phyloP scores from a whole-genome alignment of 2,329 filamentous ascomycete species.

The Onygenales sp. region DNA sequence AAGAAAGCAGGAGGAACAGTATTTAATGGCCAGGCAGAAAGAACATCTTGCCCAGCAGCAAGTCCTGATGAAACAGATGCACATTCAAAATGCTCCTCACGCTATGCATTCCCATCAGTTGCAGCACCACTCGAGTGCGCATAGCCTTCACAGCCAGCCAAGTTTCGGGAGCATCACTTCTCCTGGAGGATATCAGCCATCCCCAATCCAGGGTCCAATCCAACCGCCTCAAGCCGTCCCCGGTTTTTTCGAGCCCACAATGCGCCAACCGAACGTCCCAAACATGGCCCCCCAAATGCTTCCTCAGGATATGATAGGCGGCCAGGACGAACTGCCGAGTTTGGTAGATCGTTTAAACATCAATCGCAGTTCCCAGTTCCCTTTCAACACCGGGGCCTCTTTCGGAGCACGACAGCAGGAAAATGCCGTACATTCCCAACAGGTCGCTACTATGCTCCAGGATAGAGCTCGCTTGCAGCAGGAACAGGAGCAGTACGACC shows the following conservation, averaged over 20 bases:
- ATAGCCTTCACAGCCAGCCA: constrained; percentile 92
- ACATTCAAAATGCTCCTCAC: constrained; percentile 47
- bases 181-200: constrained; percentile 60
- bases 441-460: constrained; percentile 51
- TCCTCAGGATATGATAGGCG: constrained; percentile 36
- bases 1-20: constrained; percentile 96
- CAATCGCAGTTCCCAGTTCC: constrained; percentile 39
- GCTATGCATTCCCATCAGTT: constrained; percentile 48
- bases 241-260: constrained; percentile 59
- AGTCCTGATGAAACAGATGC: constrained; percentile 63
- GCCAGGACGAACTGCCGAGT: constrained; percentile 62
- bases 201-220: constrained; percentile 50
- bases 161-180: constrained; percentile 92
- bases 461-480: constrained; percentile 52
- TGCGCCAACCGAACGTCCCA: constrained; percentile 35
- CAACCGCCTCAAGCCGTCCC: constrained; percentile 47
- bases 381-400: constrained; percentile 38
- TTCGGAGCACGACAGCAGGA: constrained; percentile 33
- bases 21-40: constrained; percentile 89
- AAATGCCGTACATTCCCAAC: constrained; percentile 42
- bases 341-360: constrained; percentile 59
- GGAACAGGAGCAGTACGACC: constrained; percentile 49
- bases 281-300: constrained; percentile 28
- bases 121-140: constrained; percentile 89
- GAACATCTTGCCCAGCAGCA: constrained; percentile 87